Evolutionary conservation across 1,284 basidiomycete genomes (phyloP).

Genomic region (Austroboletus niveus): DNA sequence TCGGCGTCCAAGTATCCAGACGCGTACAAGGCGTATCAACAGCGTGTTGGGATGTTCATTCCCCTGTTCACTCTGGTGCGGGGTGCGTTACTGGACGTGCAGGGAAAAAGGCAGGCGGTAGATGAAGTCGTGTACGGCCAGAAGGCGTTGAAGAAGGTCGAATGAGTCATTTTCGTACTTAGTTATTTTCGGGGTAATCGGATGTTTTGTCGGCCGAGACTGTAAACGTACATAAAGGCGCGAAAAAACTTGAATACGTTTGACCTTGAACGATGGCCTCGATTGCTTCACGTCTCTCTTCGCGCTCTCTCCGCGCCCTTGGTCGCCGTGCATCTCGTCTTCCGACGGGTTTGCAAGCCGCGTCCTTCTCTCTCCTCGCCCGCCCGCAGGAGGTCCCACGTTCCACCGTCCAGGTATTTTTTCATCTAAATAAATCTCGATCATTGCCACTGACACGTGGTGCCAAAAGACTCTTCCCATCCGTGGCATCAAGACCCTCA

Average conservation of each 20-base stretch:
- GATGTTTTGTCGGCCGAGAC: conserved; percentile 13
- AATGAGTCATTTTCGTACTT: conserved; percentile 5
- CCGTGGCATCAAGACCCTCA: conserved; percentile 94
- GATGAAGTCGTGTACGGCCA: conserved; percentile 45
- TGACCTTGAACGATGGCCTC: conserved; percentile 16
- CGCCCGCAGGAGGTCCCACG: conserved; percentile 45
- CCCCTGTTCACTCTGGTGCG: conserved; percentile 51
- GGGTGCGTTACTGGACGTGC: conserved; percentile 36
- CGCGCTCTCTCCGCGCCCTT: conserved; percentile 20
- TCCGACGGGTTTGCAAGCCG: conserved; percentile 39
- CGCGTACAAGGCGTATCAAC: conserved; percentile 70
- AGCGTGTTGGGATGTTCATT: conserved; percentile 81
- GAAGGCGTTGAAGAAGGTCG: conserved; percentile 14
- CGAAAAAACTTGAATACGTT: background rate
- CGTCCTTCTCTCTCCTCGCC: conserved; percentile 75
- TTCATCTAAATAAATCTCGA: background rate
- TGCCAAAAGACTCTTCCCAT: conserved; percentile 30
- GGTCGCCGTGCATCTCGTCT: conserved; percentile 20
- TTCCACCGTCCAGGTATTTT: conserved; percentile 44
- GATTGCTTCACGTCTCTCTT: conserved; percentile 23
- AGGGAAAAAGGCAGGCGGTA: conserved; percentile 35
- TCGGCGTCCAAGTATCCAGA: conserved; percentile 73
- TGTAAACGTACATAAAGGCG: conserved; percentile 12
- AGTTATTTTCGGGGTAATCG: conserved; percentile 12
- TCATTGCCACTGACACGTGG: conserved; percentile 10